These are phyloP conservation scores for Borovskyia barvae DNA, from an alignment of 208 protist species.

Conservation along the genomic window DNA sequence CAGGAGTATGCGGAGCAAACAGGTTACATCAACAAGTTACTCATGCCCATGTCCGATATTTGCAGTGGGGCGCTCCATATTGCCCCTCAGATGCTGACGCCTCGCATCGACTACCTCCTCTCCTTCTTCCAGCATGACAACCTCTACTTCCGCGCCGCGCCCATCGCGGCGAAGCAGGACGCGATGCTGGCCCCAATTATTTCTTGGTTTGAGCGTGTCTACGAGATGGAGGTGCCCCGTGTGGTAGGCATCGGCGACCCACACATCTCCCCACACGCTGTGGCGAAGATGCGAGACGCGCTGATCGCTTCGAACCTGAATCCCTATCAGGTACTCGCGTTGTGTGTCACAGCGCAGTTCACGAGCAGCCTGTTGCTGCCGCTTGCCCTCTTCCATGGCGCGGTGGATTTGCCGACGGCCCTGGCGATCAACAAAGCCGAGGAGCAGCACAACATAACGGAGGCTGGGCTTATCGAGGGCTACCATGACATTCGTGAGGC, in stretches of 20 bases:
- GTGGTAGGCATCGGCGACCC: constrained; percentile 86
- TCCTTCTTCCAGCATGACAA: constrained; percentile 93
- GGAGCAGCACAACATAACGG: constrained; percentile 77
- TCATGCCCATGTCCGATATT: constrained; percentile 90
- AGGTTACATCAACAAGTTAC: constrained; percentile 81
- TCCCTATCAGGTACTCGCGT: constrained; percentile 87
- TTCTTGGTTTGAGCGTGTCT: constrained; percentile 72
- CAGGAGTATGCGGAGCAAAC: constrained; percentile 86
- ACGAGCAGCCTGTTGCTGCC: constrained; percentile 90
- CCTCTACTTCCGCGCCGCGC: constrained; percentile 83
- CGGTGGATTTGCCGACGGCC: constrained; percentile 73
- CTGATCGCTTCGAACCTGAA: constrained; percentile 86
- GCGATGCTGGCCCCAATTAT: constrained; percentile 67
- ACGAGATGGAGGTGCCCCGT: constrained; percentile 78
- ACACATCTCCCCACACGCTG: constrained; percentile 52
- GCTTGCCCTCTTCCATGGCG: constrained; percentile 75
- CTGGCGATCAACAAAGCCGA: constrained; percentile 85
- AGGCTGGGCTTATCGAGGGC: constrained; percentile 75
- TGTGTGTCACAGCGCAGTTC: constrained; percentile 91
- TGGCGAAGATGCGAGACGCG: constrained; percentile 57
- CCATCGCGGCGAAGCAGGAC: constrained; percentile 79
- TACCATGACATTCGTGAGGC: constrained; percentile 93
- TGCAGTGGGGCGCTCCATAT: constrained; percentile 87
- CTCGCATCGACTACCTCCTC: constrained; percentile 90
- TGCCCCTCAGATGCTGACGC: constrained; percentile 81